phyloP scores from a whole-genome alignment of 2,329 filamentous ascomycete species.

The Sclerotiophoma versabilis region DNA sequence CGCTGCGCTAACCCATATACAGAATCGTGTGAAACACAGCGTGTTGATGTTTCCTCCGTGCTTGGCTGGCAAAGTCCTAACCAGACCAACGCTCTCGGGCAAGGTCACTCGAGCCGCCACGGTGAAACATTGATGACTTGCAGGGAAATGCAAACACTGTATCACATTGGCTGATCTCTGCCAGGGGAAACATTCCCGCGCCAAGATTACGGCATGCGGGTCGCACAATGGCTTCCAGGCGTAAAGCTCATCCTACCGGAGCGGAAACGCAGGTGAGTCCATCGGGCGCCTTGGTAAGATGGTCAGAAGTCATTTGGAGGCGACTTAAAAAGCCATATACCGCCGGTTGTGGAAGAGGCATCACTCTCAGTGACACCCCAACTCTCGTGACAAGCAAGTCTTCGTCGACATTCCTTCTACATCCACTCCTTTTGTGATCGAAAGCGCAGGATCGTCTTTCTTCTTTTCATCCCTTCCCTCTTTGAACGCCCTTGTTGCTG shows the following conservation, averaged over 20 bases:
- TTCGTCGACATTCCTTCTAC: conserved; percentile 41
- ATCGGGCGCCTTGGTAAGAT: conserved; percentile 19
- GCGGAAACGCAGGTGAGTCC: conserved; percentile 24
- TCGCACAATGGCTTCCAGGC: conserved; percentile 32
- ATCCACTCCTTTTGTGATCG: conserved; percentile 36
- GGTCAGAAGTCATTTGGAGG: conserved; percentile 12
- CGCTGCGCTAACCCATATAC: conserved; percentile 5
- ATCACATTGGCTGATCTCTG: conserved; percentile 33
- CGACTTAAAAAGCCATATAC: conserved; percentile 30
- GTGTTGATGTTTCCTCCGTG: conserved; percentile 17
- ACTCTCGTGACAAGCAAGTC: conserved; percentile 42
- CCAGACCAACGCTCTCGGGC: conserved; percentile 15
- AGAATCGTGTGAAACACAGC: conserved; percentile 20
- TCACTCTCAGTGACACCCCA: conserved; percentile 36
- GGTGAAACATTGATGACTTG: conserved; percentile 15
- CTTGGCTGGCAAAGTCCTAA: conserved; percentile 16
- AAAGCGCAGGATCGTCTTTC: conserved; percentile 43
- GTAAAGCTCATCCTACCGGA: conserved; percentile 29
- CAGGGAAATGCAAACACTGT: conserved; percentile 1
- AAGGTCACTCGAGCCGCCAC: conserved; percentile 19
- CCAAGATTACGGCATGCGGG: conserved; percentile 27
- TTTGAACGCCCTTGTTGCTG: conserved; percentile 32
- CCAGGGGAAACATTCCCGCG: conserved; percentile 27
- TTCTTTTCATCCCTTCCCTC: conserved; percentile 21
- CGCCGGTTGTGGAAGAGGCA: conserved; percentile 27